Conservation (phyloP, 352 stramenopile genomes). For the Pythium brachiatum region DNA sequence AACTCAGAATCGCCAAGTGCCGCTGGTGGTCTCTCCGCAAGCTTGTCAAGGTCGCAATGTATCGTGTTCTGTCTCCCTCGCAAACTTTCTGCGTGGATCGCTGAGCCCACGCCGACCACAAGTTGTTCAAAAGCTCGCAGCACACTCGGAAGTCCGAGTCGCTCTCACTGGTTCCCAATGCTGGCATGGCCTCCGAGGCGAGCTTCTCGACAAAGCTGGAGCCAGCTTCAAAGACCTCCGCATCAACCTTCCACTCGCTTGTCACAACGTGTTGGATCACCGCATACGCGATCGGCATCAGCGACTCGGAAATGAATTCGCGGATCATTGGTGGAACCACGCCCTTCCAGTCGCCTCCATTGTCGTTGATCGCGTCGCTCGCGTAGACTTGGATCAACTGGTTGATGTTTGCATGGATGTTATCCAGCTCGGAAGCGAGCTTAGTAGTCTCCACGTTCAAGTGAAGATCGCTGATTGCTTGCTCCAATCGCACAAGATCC, state of each 20-base stretch:
- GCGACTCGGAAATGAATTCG: slow-evolving; percentile 1
- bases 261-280: slow-evolving; percentile 30
- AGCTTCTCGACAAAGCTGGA: slow-evolving; percentile 8
- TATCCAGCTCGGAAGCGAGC: neutral
- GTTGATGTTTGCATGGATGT: neutral
- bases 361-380: neutral
- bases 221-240: slow-evolving; percentile 4
- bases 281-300: neutral
- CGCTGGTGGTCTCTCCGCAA: slow-evolving; percentile 6
- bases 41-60: neutral
- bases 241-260: slow-evolving; percentile 51
- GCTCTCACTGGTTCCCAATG: neutral
- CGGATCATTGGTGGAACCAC: neutral
- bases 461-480: neutral
- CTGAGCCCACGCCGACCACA: slow-evolving; percentile 6
- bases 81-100: neutral
- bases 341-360: neutral
- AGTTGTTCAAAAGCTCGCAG: neutral
- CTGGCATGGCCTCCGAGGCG: slow-evolving; percentile 17
- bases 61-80: neutral
- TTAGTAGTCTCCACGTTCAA: neutral
- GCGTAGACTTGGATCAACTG: neutral
- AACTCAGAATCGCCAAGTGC: slow-evolving; percentile 10
- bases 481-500: neutral
- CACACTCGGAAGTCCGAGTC: slow-evolving; percentile 6